Percentiles rank a stretch among this genome's conserved stretches.
phyloP scores from a whole-genome alignment of 169 alveolate genomes.

The Ichthyophthirius multifiliis region DNA sequence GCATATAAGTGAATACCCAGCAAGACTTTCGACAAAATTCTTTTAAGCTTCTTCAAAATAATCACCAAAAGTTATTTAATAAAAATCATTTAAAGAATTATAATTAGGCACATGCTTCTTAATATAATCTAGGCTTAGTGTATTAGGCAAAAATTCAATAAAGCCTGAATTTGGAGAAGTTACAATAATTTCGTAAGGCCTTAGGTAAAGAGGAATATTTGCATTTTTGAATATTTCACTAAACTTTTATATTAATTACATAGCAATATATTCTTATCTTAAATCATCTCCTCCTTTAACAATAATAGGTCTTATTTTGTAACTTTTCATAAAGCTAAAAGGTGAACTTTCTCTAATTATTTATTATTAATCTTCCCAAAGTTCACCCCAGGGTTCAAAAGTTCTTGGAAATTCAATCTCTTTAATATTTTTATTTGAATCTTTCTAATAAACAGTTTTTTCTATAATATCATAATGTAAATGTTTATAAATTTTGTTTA shows the following conservation, averaged over 20 bases:
- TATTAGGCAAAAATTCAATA: slow-evolving; percentile 63
- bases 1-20: slow-evolving; percentile 64
- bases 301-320: slow-evolving; percentile 46
- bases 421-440: slow-evolving; percentile 11
- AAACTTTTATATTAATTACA: slow-evolving; percentile 65
- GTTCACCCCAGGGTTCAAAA: neutral
- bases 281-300: slow-evolving; percentile 81
- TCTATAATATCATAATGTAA: slow-evolving; percentile 29
- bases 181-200: slow-evolving; percentile 75
- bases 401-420: neutral
- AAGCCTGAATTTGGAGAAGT: slow-evolving; percentile 72
- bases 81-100: slow-evolving; percentile 48
- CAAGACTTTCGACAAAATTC: slow-evolving; percentile 66
- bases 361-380: slow-evolving; percentile 12
- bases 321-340: slow-evolving; percentile 37
- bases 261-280: slow-evolving; percentile 69
- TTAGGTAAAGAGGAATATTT: slow-evolving; percentile 43
- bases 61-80: slow-evolving; percentile 40
- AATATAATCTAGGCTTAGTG: slow-evolving; percentile 61
- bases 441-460: slow-evolving; percentile 20
- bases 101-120: slow-evolving; percentile 59
- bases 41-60: slow-evolving; percentile 70
- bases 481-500: slow-evolving; percentile 12
- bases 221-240: slow-evolving; percentile 49
- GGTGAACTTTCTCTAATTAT: slow-evolving; percentile 22